phyloP scores from a whole-genome alignment of 2,329 filamentous ascomycete genomes.

The Pseudogymnoascus sp. region DNA sequence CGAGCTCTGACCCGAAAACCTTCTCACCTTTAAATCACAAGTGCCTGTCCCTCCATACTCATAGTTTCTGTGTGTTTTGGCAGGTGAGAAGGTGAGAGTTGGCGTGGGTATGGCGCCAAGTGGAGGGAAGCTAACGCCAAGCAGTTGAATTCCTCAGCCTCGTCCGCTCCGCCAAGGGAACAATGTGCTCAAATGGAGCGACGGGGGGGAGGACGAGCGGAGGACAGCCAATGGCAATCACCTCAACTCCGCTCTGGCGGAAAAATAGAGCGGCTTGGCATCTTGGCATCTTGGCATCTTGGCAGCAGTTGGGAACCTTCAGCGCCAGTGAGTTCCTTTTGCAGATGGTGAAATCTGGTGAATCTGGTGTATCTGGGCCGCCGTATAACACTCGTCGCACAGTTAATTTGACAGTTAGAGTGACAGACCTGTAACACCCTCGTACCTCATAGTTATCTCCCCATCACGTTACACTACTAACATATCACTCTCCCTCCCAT shows the following conservation, averaged over 20 bases:
- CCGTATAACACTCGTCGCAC: neutral
- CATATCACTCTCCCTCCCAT: neutral
- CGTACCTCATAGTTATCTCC: neutral
- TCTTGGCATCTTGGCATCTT: neutral
- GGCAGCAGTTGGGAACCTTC: neutral
- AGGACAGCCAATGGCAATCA: neutral
- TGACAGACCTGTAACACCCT: neutral
- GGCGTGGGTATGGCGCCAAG: too few relatives aligned
- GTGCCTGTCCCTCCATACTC: neutral
- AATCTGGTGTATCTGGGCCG: neutral
- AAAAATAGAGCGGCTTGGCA: neutral
- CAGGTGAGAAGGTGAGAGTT: too few relatives aligned
- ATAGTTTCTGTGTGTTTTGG: too few relatives aligned
- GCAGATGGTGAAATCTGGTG: too few relatives aligned
- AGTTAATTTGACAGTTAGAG: neutral
- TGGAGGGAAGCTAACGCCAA: neutral
- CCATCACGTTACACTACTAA: neutral
- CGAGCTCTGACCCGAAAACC: neutral
- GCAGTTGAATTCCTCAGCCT: neutral
- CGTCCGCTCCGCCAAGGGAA: neutral
- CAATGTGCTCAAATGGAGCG: constrained; percentile 6
- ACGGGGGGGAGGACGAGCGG: neutral
- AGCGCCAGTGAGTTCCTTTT: too few relatives aligned
- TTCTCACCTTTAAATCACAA: neutral
- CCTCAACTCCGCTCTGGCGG: neutral